Conservation (phyloP, 371 early-diverging fungal species). For the Capillidium heterosporum region DNA sequence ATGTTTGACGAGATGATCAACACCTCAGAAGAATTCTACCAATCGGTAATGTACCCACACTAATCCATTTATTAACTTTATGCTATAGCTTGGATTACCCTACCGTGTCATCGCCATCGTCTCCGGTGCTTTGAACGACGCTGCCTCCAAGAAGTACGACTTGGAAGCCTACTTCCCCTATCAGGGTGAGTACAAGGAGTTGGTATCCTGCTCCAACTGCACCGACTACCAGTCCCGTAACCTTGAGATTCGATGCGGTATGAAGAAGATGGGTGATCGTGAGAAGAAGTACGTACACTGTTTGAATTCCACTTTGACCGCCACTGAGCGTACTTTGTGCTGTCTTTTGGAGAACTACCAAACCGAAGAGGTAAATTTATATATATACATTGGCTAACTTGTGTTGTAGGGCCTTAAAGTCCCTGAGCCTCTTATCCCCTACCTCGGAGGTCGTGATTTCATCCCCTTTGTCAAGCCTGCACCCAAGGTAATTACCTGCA, state of each 20-base stretch:
- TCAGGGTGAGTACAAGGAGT: constrained; percentile 96
- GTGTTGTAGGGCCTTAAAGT: constrained; percentile 63
- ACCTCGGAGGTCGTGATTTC: constrained; percentile 86
- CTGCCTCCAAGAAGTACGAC: constrained; percentile 99
- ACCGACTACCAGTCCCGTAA: constrained; percentile 95
- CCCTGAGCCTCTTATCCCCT: constrained; percentile 73
- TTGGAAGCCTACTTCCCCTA: constrained; percentile 99
- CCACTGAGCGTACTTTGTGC: constrained; percentile 96
- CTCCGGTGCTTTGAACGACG: constrained; percentile 34
- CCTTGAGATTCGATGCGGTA: constrained; percentile 94
- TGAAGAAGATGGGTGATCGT: constrained; percentile 88
- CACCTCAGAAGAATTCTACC: constrained; percentile 90
- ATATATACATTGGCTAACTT: constrained; percentile 5
- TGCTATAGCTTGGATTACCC: constrained; percentile 56
- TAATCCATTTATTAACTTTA: constrained; percentile 6
- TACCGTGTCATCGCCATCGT: constrained; percentile 93
- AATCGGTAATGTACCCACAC: constrained; percentile 36
- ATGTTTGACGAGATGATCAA: constrained; percentile 96
- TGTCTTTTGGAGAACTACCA: constrained; percentile 98
- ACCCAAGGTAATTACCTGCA: constrained; percentile 19
- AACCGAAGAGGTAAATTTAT: constrained; percentile 33
- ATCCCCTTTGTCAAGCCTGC: constrained; percentile 56
- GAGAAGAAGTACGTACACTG: constrained; percentile 98
- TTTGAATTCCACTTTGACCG: constrained; percentile 97
- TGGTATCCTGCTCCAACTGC: constrained; percentile 99